These are phyloP conservation scores for Mycena sanguinolenta DNA, from an alignment of 768 basidiomycete species.

Conservation along the genomic window DNA sequence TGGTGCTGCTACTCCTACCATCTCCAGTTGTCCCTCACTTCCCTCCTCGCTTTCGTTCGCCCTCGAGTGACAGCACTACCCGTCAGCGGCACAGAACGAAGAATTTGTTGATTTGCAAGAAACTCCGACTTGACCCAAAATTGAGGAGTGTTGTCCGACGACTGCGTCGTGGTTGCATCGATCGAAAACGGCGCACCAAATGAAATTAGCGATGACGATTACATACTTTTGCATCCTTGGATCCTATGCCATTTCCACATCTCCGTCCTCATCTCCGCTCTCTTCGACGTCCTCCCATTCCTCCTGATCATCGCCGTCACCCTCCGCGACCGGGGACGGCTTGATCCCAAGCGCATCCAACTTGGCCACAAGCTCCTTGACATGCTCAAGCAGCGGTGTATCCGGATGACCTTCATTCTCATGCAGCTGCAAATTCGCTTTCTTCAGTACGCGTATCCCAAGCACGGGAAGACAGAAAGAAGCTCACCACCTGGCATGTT, in stretches of 20 bases:
- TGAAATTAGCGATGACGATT: constrained; percentile 8
- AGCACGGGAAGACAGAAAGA: constrained; percentile 3
- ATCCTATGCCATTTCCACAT: constrained; percentile 71
- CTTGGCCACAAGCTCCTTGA: constrained; percentile 76
- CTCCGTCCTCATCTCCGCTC: constrained; percentile 68
- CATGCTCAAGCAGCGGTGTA: constrained; percentile 80
- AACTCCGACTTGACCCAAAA: too few relatives aligned
- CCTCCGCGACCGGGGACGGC: constrained; percentile 71
- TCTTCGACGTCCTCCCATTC: constrained; percentile 75
- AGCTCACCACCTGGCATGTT: constrained; percentile 82
- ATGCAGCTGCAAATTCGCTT: constrained; percentile 65
- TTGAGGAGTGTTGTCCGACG: too few relatives aligned
- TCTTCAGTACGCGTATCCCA: constrained; percentile 19
- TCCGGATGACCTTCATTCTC: constrained; percentile 81
- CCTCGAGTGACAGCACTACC: too few relatives aligned
- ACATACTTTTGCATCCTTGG: constrained; percentile 48
- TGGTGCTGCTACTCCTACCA: too few relatives aligned
- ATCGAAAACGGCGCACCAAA: not conserved
- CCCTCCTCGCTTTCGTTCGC: too few relatives aligned
- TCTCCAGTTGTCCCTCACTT: too few relatives aligned
- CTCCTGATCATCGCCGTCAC: constrained; percentile 59
- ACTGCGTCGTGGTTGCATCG: not conserved
- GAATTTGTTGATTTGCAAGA: too few relatives aligned
- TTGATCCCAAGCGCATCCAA: constrained; percentile 77
- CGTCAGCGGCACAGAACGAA: too few relatives aligned